These are phyloP conservation scores for Urostyla sp. DNA, from an alignment of 73 alveolate species.

Conservation along the genomic window DNA sequence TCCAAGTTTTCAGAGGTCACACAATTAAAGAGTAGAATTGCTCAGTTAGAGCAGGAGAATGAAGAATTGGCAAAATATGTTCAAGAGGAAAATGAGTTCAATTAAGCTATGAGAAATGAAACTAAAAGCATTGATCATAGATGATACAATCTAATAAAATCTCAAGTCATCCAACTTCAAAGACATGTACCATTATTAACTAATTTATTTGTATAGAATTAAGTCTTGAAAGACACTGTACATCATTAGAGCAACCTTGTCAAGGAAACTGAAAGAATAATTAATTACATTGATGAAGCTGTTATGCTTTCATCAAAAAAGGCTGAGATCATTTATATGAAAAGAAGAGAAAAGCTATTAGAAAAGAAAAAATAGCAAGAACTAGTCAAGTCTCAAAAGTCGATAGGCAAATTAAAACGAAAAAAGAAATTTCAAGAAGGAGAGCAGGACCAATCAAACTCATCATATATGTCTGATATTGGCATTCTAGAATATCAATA, in stretches of 20 bases:
- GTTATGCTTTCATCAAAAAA: slow-evolving; percentile 50
- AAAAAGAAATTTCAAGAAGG: not conserved
- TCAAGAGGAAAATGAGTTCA: slow-evolving; percentile 24
- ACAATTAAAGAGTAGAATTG: not conserved
- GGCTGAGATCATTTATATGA: slow-evolving; percentile 32
- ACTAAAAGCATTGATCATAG: slow-evolving; percentile 8
- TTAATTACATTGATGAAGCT: slow-evolving; percentile 30
- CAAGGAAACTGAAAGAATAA: slow-evolving; percentile 33
- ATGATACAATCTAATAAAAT: slow-evolving; percentile 29
- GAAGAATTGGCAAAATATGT: not conserved
- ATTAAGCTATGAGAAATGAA: not conserved
- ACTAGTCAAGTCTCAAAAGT: not conserved
- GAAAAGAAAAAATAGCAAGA: slow-evolving; percentile 30
- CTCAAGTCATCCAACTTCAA: slow-evolving; percentile 21
- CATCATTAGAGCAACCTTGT: not conserved
- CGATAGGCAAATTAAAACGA: not conserved
- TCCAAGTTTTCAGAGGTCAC: slow-evolving; percentile 13
- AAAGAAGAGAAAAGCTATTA: slow-evolving; percentile 21
- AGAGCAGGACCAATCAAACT: not conserved
- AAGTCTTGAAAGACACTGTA: slow-evolving; percentile 23
- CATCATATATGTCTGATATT: slow-evolving; percentile 3
- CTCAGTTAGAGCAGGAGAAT: slow-evolving; percentile 21
- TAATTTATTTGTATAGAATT: too few species aligned
- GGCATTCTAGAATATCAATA: slow-evolving; percentile 8
- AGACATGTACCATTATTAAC: too few species aligned